Evolutionary conservation across 768 basidiomycete species (phyloP).

Genomic region (Collybia sp.): DNA sequence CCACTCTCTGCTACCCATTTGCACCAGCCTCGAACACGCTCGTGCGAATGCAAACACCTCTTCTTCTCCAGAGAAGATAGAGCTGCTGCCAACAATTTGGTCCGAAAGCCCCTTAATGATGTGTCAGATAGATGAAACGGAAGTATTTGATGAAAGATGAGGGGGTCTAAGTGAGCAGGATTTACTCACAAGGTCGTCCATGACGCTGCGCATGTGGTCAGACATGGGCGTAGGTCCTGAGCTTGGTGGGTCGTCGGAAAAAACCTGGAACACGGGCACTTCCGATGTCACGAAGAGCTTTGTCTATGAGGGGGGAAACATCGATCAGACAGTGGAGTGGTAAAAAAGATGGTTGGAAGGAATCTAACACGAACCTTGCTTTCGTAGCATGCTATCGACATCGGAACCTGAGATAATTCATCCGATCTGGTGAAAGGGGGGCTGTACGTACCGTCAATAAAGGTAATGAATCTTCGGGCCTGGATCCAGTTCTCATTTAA

Average conservation of each 20-base stretch:
- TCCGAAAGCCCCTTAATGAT: conserved; percentile 64
- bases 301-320: conserved; percentile 46
- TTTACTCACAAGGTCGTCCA: conserved; percentile 85
- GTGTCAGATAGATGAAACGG: no score
- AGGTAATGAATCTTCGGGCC: conserved; percentile 96
- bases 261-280: conserved; percentile 86
- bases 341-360: not conserved
- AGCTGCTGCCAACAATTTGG: conserved; percentile 73
- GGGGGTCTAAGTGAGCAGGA: conserved; percentile 1
- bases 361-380: conserved; percentile 52
- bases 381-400: conserved; percentile 75
- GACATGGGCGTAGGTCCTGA: conserved; percentile 41
- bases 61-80: conserved; percentile 95
- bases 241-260: conserved; percentile 61
- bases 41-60: conserved; percentile 97
- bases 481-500: conserved; percentile 17
- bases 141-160: not conserved
- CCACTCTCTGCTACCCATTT: conserved; percentile 93
- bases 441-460: conserved; percentile 74
- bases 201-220: conserved; percentile 87
- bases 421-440: no score
- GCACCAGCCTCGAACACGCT: conserved; percentile 80
- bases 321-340: not conserved
- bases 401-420: no score
- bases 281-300: conserved; percentile 91